Evolutionary conservation across 352 stramenopile genomes (phyloP), one percentile per base, ranked within the genome.

Genomic region (Pythium aristosporum): DNA sequence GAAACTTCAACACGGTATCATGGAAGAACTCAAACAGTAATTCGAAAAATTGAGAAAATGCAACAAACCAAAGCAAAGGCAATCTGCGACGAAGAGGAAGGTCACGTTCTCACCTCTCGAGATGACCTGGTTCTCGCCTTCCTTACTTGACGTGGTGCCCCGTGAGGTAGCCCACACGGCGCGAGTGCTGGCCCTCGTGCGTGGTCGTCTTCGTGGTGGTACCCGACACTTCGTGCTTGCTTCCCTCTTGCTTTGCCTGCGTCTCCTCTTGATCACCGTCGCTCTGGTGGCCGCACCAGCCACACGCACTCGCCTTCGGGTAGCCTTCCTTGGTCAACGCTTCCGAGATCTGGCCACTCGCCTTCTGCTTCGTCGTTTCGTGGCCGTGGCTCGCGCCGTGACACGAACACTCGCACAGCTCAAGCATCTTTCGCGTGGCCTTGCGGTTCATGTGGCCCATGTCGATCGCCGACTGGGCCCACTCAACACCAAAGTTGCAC

Each of bases 401-500:
- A 53, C 65, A 72, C 13, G 21, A 39, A 53, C 65, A 72, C 18
- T 50, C 52, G 34, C 65, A 72, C 13, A 61, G 18, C 58, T 60
- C 53, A 9, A 63, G 28, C 58, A 63, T 67, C 46, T 63, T 64
- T 30, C 61, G 25, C 30, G 65, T 63, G 2, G 39, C 54, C 36
- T 64, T 59, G 47, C 65, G 65, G 52, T 60, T 72, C 44, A 72
- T 56, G 42, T 67, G 65, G 18, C 41, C 65, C 65, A 72, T 72
- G 46, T 67, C 58, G 41, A 74, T 67, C 28, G 68, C 68, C 53
- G 63, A 68, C 47, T 74, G 68, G 4, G 68, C 68, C 68, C 68
- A 74, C 56, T 74, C 68, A 18, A 71, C 65, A 32, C 68, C 68
- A 54, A 65, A 71, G 57, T 68, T 71, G 46, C 62, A 67, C 42